Percentiles rank a stretch among this genome's conserved stretches.
phyloP scores from a whole-genome alignment of 1,284 basidiomycete species.

The Rugiboletus extremiorientalis region DNA sequence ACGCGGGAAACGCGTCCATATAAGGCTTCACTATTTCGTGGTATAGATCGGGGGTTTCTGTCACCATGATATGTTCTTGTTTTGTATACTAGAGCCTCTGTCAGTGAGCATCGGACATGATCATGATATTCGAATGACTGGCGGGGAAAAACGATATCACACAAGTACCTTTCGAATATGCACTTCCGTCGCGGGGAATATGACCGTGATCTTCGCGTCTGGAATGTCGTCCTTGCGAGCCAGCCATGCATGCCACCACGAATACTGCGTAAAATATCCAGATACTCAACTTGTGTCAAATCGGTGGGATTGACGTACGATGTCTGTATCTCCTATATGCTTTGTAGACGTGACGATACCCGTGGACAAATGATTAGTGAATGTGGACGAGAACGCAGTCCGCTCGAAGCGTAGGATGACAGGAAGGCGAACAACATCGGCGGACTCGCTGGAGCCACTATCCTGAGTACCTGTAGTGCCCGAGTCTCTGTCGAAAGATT shows the following conservation, averaged over 20 bases:
- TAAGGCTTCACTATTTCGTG: conserved; percentile 72
- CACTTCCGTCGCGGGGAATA: conserved; percentile 80
- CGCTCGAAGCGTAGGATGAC: conserved; percentile 65
- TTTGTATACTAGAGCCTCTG: conserved; percentile 74
- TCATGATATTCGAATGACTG: neutral
- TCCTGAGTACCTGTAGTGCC: neutral
- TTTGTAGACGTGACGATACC: conserved; percentile 34
- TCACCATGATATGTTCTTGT: conserved; percentile 73
- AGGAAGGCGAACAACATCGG: conserved; percentile 16
- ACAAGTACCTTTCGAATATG: conserved; percentile 69
- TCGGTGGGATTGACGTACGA: conserved; percentile 34
- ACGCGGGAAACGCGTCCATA: conserved; percentile 69
- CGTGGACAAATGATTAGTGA: conserved; percentile 22
- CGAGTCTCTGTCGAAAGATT: neutral
- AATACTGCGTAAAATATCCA: conserved; percentile 34
- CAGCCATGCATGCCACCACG: conserved; percentile 47
- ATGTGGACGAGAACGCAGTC: conserved; percentile 46
- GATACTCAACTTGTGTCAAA: neutral
- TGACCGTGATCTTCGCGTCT: conserved; percentile 66
- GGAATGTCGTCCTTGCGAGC: conserved; percentile 30
- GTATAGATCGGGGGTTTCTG: conserved; percentile 81
- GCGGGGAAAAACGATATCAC: neutral
- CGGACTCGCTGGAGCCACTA: neutral
- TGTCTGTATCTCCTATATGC: conserved; percentile 46
- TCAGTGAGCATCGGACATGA: neutral